Evolutionary conservation across 106 monocot species (phyloP).

Genomic region (Agapanthus africanus): DNA sequence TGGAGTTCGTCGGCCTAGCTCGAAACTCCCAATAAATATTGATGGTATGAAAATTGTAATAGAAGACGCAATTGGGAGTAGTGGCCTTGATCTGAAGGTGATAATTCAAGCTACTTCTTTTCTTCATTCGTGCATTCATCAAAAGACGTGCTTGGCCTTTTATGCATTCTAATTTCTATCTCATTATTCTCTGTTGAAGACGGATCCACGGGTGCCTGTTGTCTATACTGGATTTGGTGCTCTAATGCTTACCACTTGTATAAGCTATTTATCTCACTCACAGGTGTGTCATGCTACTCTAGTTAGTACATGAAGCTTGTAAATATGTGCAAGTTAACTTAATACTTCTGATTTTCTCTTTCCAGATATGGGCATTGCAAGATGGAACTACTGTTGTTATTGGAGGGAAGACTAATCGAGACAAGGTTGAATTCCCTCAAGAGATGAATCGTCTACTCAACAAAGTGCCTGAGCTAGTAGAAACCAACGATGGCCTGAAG

Average conservation of each 20-base stretch:
- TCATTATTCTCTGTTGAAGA: slow-evolving; percentile 28
- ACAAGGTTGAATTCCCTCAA: slow-evolving; percentile 84
- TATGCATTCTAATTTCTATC: neutral
- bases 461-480: slow-evolving; percentile 72
- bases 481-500: slow-evolving; percentile 13
- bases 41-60: slow-evolving; percentile 72
- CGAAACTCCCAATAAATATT: slow-evolving; percentile 89
- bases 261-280: slow-evolving; percentile 89
- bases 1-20: slow-evolving; percentile 79
- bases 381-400: slow-evolving; percentile 83
- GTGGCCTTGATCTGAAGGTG: slow-evolving; percentile 92
- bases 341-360: neutral
- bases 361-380: slow-evolving; percentile 95
- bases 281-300: slow-evolving; percentile 37
- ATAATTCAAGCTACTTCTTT: neutral
- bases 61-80: slow-evolving; percentile 97
- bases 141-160: neutral
- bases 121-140: neutral
- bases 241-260: slow-evolving; percentile 90
- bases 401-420: slow-evolving; percentile 87
- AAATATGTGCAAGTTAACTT: neutral
- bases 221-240: slow-evolving; percentile 99
- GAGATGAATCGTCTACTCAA: slow-evolving; percentile 78
- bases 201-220: slow-evolving; percentile 82
- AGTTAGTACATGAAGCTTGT: neutral